phyloP scores from a whole-genome alignment of 768 basidiomycete genomes.

The Russula sp. region DNA sequence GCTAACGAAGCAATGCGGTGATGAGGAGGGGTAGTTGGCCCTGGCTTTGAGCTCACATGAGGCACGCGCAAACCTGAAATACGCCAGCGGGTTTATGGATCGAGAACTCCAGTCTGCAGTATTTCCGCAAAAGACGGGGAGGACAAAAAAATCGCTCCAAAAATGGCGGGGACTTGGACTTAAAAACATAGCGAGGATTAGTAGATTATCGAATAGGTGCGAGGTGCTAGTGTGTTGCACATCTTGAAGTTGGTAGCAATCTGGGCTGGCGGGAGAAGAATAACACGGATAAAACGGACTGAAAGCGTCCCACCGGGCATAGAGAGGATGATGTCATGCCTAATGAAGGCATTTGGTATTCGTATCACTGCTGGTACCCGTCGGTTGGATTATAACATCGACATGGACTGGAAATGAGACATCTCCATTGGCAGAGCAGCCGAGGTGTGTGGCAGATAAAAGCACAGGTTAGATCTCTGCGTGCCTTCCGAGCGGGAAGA shows the following conservation, averaged over 20 bases:
- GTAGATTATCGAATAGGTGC: not conserved
- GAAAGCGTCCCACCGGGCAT: too few species aligned
- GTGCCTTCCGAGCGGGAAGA: too few species aligned
- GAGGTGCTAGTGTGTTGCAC: not conserved
- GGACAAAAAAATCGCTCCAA: slow-evolving; percentile 1
- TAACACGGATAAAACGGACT: not conserved
- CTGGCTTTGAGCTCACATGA: too few species aligned
- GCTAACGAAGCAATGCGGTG: too few species aligned
- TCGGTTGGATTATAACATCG: not conserved
- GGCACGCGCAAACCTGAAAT: not conserved
- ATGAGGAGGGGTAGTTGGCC: too few species aligned
- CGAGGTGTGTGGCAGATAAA: too few species aligned
- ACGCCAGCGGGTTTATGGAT: slow-evolving; percentile 31
- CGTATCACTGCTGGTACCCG: not conserved
- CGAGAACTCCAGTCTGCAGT: slow-evolving; percentile 43
- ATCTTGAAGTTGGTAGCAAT: slow-evolving; percentile 1
- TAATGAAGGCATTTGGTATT: slow-evolving; percentile 9
- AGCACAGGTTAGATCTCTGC: too few species aligned
- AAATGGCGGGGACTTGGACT: not conserved
- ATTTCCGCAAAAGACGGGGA: slow-evolving; percentile 30
- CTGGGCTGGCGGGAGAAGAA: not conserved
- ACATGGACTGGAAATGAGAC: not conserved
- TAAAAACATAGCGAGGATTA: not conserved
- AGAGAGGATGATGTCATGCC: not conserved
- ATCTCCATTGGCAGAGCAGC: not conserved